Evolutionary conservation across 1,284 basidiomycete species (phyloP), one percentile per base, ranked within the genome.

Genomic region (Chalciporus piperatoides): DNA sequence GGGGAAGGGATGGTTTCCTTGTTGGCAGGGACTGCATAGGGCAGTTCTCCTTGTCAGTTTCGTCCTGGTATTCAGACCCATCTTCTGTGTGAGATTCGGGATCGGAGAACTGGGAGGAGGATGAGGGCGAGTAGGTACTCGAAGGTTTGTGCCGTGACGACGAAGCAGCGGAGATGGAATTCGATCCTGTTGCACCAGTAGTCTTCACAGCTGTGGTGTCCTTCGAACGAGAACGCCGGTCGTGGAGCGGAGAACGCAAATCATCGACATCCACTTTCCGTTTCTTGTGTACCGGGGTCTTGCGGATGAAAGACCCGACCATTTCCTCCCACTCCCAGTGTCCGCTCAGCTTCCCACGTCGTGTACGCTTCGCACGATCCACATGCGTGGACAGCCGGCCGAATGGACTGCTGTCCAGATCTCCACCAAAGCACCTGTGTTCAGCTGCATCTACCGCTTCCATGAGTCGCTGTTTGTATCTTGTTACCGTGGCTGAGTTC

Each of bases 361-460:
- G 54, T 27, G 35, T 40, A 25, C 39, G 47, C 25, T 48, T 50
- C 28, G 39, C 38, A 12, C 38, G 44, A n/a, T 45, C 46, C 4
- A 50, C 32, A 41, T 32, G 46, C 5, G 38, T 33, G 11, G 55
- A 36, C 2, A 53, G 36, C 8, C 52, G 15, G 10, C 59, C 27
- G 23, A 53, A 19, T 15, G 64, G 59, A 33, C 61, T 63, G 32
- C 38, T 53, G 39, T 49, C 41, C 2, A 50, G 33, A 19, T 49
- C 51, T 21, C 56, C 41, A 33, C 68, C 68, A 54, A 78, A 71
- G 52, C 72, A 77, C 28, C 69, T 67, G 23, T 63, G 60, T 60
- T 82, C 81, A 6, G 78, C 77, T 15, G 70, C 67, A 27, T 80
- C 79, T 12, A 79, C 73, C 9, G 62, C 60, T 25, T 72, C 70